Conservation (phyloP, 2,329 filamentous ascomycete species). For the Periconia macrospinosa region DNA sequence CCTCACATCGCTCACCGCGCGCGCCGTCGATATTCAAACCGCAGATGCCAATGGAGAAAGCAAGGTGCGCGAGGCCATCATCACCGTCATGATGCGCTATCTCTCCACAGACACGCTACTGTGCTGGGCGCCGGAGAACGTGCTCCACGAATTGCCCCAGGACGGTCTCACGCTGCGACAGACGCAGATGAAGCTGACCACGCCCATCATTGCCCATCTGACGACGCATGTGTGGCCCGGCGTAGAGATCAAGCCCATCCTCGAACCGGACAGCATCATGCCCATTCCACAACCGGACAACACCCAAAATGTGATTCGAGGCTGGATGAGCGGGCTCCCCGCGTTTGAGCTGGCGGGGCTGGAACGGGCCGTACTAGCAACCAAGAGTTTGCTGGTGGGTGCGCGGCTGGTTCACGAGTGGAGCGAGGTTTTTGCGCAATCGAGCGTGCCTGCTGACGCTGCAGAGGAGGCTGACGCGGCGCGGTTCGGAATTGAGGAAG, state of each 20-base stretch:
- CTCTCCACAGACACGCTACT: constrained; percentile 89
- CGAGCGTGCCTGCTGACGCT: constrained; percentile 44
- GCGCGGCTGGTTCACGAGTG: constrained; percentile 81
- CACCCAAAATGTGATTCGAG: constrained; percentile 75
- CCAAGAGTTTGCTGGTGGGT: constrained; percentile 82
- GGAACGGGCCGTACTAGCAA: constrained; percentile 80
- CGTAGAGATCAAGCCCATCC: constrained; percentile 74
- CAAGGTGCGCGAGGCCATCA: constrained; percentile 64
- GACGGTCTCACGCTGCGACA: constrained; percentile 64
- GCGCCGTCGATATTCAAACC: constrained; percentile 76
- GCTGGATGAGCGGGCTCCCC: constrained; percentile 73
- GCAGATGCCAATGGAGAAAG: constrained; percentile 61
- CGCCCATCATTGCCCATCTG: constrained; percentile 72
- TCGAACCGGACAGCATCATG: constrained; percentile 76
- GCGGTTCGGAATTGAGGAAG: constrained; percentile 79
- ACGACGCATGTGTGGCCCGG: constrained; percentile 80
- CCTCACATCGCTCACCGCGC: constrained; percentile 79
- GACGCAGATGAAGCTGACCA: constrained; percentile 69
- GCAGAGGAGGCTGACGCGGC: constrained; percentile 12
- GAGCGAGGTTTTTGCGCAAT: constrained; percentile 70
- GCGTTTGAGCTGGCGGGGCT: constrained; percentile 84
- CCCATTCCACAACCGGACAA: constrained; percentile 72
- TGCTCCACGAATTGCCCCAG: constrained; percentile 48
- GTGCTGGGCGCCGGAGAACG: constrained; percentile 75
- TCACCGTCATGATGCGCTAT: constrained; percentile 75